A percentile compares a stretch with the other conserved stretches of the same genome.
These are phyloP conservation scores for Macrotyloma uniflorum DNA, from an alignment of 306 rosid genomes.

Conservation along the genomic window DNA sequence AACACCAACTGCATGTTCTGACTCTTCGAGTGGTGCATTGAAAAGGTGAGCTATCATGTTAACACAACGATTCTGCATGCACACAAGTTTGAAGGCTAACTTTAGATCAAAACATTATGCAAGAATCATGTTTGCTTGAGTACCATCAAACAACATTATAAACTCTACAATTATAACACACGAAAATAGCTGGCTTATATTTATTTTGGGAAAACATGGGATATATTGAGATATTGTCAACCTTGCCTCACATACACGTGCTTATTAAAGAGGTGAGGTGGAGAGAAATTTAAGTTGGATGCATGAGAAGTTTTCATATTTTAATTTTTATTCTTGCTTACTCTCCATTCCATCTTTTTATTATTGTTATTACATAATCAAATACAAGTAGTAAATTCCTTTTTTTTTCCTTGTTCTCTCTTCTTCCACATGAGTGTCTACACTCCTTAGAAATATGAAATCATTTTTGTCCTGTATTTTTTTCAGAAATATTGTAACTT, in stretches of 20 bases:
- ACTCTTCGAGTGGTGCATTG: slow-evolving; percentile 81
- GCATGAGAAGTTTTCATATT: background rate
- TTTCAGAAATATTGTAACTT: background rate
- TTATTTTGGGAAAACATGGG: background rate
- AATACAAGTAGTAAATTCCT: no score
- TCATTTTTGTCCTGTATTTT: background rate
- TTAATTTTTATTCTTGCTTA: background rate
- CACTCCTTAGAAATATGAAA: background rate
- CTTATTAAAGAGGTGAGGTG: background rate
- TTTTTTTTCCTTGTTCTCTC: background rate
- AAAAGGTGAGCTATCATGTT: slow-evolving; percentile 96
- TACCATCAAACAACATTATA: background rate
- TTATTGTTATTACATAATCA: no score
- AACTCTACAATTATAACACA: background rate
- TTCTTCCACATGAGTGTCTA: background rate
- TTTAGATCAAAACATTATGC: background rate
- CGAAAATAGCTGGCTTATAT: background rate
- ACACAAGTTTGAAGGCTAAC: background rate
- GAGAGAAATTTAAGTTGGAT: background rate
- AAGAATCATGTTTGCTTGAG: background rate
- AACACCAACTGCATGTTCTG: slow-evolving; percentile 84
- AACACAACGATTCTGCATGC: slow-evolving; percentile 85
- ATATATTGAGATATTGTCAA: background rate
- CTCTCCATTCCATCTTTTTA: no score
- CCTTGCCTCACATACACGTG: background rate